phyloP scores from a whole-genome alignment of 1,139 yeast species.

The Meyerozyma athensensis region DNA sequence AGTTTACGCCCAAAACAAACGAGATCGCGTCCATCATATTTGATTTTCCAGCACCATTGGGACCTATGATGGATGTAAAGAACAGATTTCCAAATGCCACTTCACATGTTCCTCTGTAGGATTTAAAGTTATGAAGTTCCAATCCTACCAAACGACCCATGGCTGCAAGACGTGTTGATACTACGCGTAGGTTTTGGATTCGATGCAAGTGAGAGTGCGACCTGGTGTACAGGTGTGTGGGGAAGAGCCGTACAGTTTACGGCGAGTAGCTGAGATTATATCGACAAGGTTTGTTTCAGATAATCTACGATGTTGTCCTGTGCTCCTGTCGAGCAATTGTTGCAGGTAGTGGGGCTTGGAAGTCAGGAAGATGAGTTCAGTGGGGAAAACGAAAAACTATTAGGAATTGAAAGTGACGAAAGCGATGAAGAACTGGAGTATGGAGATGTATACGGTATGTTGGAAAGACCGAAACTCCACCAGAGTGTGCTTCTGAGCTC shows the following conservation, averaged over 20 bases:
- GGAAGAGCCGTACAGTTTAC: background rate
- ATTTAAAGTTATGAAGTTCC: constrained; percentile 82
- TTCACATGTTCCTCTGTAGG: constrained; percentile 71
- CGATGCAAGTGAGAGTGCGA: background rate
- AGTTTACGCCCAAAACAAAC: constrained; percentile 84
- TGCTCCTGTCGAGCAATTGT: background rate
- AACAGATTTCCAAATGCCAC: constrained; percentile 80
- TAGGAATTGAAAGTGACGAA: background rate
- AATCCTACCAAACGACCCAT: constrained; percentile 80
- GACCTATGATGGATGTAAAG: constrained; percentile 92
- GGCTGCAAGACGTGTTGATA: constrained; percentile 1
- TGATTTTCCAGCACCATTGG: constrained; percentile 97
- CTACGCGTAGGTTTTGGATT: background rate
- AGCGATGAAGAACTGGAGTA: background rate
- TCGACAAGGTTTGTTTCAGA: background rate
- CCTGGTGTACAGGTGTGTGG: background rate
- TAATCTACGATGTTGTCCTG: background rate
- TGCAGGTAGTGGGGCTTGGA: background rate
- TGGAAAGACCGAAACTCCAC: background rate
- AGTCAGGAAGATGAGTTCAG: background rate
- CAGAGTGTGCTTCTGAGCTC: background rate
- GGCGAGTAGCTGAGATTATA: background rate
- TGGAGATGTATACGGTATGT: background rate
- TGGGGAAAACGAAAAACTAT: background rate
- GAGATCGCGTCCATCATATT: constrained; percentile 98